Percentiles rank a stretch among this genome's conserved stretches.
These are phyloP conservation scores for Geotrichum klebahnii DNA, from an alignment of 1,139 yeast genomes.

Conservation along the genomic window DNA sequence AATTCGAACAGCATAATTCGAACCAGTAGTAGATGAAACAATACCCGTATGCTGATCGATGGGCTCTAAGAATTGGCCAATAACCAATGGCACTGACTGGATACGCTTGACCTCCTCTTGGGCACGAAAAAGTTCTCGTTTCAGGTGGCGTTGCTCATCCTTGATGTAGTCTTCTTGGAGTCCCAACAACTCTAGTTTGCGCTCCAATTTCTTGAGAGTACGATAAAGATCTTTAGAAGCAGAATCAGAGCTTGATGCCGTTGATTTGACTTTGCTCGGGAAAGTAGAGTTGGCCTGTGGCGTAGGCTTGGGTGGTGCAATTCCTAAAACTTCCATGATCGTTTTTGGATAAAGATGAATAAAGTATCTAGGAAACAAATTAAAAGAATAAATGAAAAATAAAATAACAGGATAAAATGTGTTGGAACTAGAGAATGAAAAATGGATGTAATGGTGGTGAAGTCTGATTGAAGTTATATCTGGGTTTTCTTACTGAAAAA, in stretches of 20 bases:
- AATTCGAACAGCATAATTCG: slow-evolving; percentile 92
- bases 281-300: slow-evolving; percentile 18
- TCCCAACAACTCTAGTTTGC: slow-evolving; percentile 75
- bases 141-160: slow-evolving; percentile 95
- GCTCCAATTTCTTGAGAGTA: slow-evolving; percentile 78
- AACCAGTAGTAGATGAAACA: slow-evolving; percentile 95
- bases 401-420: no score
- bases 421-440: no score
- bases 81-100: slow-evolving; percentile 94
- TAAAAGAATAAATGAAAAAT: neutral
- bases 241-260: neutral
- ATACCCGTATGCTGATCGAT: slow-evolving; percentile 95
- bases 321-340: slow-evolving; percentile 59
- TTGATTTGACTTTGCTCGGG: slow-evolving; percentile 10
- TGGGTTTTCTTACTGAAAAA: no score
- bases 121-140: slow-evolving; percentile 89
- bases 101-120: slow-evolving; percentile 98
- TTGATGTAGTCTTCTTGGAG: slow-evolving; percentile 95
- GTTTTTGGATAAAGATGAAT: neutral
- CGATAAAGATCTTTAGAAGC: slow-evolving; percentile 61
- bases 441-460: no score
- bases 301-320: slow-evolving; percentile 38
- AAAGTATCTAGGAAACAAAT: neutral
- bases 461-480: no score
- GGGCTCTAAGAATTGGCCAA: slow-evolving; percentile 97